Evolutionary conservation across 495 filamentous ascomycete genomes (phyloP).

Genomic region (Tuber calosporum): DNA sequence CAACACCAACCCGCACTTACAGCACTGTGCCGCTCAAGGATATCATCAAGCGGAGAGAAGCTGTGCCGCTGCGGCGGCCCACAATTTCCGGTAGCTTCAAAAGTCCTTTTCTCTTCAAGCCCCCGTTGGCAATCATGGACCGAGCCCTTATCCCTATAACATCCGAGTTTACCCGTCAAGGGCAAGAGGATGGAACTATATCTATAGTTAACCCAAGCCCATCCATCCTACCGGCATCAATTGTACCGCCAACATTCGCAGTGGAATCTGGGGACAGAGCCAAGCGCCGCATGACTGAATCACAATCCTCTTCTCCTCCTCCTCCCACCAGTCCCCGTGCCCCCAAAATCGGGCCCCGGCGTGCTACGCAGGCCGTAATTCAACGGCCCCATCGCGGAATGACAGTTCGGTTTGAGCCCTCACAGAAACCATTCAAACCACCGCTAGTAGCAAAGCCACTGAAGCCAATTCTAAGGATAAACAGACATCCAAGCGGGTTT

Average conservation of each 20-base stretch:
- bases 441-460: background rate
- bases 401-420: background rate
- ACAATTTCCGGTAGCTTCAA: background rate
- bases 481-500: background rate
- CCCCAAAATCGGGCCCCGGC: background rate
- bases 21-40: background rate
- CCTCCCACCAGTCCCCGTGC: background rate
- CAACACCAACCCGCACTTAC: background rate
- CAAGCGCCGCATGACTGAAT: background rate
- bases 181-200: background rate
- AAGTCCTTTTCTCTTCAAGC: background rate
- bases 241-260: background rate
- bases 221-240: background rate
- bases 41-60: background rate
- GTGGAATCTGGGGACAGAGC: background rate
- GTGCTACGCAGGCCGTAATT: background rate
- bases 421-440: background rate
- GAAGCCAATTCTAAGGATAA: background rate
- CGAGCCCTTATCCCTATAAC: background rate
- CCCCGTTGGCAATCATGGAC: background rate
- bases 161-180: background rate
- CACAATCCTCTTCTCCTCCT: background rate
- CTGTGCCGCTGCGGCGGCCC: background rate
- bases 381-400: background rate
- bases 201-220: background rate